These are phyloP conservation scores for Nakaseomyces bracarensis DNA, from an alignment of 1,139 yeast species.

Conservation along the genomic window DNA sequence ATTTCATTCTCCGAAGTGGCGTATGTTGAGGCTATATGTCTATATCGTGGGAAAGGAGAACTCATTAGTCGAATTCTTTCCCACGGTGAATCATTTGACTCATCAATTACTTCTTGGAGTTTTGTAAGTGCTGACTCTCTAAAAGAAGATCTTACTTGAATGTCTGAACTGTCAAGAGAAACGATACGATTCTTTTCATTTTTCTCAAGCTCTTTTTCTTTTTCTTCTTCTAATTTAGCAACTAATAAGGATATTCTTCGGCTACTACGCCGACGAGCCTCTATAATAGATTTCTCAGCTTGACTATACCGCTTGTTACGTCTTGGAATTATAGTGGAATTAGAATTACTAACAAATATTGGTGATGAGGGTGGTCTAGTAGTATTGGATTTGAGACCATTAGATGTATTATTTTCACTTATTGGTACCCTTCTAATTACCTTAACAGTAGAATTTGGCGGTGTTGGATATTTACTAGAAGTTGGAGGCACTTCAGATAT, in stretches of 20 bases:
- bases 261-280: neutral
- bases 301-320: neutral
- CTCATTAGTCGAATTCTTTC: constrained; percentile 37
- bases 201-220: neutral
- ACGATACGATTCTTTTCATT: neutral
- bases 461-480: neutral
- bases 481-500: constrained; percentile 1
- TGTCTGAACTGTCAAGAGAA: constrained; percentile 5
- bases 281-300: neutral
- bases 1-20: constrained; percentile 74
- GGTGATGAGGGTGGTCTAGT: neutral
- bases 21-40: constrained; percentile 75
- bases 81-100: constrained; percentile 6
- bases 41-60: constrained; percentile 86
- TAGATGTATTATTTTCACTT: no score
- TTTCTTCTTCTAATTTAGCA: constrained; percentile 2
- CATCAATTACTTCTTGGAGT: constrained; percentile 4
- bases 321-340: neutral
- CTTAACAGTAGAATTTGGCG: constrained; percentile 1
- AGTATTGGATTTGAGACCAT: neutral
- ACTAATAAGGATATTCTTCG: constrained; percentile 3
- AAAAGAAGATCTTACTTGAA: neutral
- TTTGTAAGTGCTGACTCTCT: neutral
- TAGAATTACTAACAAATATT: neutral
- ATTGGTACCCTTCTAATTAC: neutral